phyloP scores from a whole-genome alignment of 2,329 filamentous ascomycete genomes.

The Venturiaceae sp. region DNA sequence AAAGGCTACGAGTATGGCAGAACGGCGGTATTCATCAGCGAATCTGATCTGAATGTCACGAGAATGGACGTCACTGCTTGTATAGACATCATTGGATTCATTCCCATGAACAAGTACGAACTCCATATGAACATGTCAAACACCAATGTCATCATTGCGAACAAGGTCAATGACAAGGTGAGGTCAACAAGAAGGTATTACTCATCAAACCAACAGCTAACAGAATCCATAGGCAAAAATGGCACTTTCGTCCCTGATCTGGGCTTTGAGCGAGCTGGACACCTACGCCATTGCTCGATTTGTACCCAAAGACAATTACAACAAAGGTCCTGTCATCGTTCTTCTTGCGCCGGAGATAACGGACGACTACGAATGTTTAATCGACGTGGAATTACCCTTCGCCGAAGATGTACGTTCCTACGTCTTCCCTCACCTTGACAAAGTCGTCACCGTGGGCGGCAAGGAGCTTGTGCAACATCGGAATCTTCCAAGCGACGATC shows the following conservation, averaged over 20 bases:
- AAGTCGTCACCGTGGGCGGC: slow-evolving; percentile 77
- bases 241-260: slow-evolving; percentile 80
- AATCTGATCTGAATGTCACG: slow-evolving; percentile 81
- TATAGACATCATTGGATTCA: slow-evolving; percentile 80
- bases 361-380: slow-evolving; percentile 63
- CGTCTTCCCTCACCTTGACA: slow-evolving; percentile 82
- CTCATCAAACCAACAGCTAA: neutral
- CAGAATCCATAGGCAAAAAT: slow-evolving; percentile 25
- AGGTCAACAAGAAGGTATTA: slow-evolving; percentile 25
- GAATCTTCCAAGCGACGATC: slow-evolving; percentile 65
- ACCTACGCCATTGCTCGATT: slow-evolving; percentile 80
- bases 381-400: slow-evolving; percentile 86
- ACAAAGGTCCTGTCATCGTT: slow-evolving; percentile 63
- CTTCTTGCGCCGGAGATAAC: slow-evolving; percentile 75
- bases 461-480: slow-evolving; percentile 72
- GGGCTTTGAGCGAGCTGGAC: slow-evolving; percentile 75
- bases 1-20: slow-evolving; percentile 91
- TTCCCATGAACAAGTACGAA: slow-evolving; percentile 67
- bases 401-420: slow-evolving; percentile 88
- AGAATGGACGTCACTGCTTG: slow-evolving; percentile 67
- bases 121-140: slow-evolving; percentile 80
- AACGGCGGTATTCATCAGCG: slow-evolving; percentile 81
- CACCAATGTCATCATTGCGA: slow-evolving; percentile 65
- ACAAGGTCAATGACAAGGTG: slow-evolving; percentile 74
- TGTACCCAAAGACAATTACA: slow-evolving; percentile 63